A percentile compares a stretch with the other conserved stretches of the same genome.
Evolutionary conservation across 2,329 filamentous ascomycete species (phyloP).

Genomic region (Ceratocystis destructans): DNA sequence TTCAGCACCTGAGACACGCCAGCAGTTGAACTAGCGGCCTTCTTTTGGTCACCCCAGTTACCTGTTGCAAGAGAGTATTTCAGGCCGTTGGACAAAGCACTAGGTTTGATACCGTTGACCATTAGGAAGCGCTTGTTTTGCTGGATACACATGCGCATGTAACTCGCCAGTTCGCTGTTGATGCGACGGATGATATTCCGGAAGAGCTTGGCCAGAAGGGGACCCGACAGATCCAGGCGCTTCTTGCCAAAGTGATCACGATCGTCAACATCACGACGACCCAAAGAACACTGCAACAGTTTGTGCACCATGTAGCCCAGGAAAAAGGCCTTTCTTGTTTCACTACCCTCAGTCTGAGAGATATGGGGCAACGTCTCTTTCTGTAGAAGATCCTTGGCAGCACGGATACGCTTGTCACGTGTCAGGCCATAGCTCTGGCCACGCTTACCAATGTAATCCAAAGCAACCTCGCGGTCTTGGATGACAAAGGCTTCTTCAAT

Average conservation of each 20-base stretch:
- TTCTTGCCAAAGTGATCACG: slow-evolving; percentile 99
- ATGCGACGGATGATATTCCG: slow-evolving; percentile 81
- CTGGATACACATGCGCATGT: slow-evolving; percentile 86
- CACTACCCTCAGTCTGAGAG: slow-evolving; percentile 84
- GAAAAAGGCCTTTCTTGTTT: slow-evolving; percentile 95
- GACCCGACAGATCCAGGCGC: slow-evolving; percentile 85
- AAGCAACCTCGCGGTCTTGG: slow-evolving; percentile 83
- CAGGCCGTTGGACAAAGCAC: slow-evolving; percentile 80
- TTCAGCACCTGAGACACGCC: slow-evolving; percentile 98
- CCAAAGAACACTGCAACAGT: slow-evolving; percentile 81
- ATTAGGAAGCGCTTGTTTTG: slow-evolving; percentile 79
- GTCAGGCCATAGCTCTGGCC: slow-evolving; percentile 57
- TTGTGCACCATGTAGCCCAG: slow-evolving; percentile 98
- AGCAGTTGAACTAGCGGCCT: slow-evolving; percentile 84
- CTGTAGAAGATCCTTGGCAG: slow-evolving; percentile 86
- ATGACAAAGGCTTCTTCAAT: slow-evolving; percentile 95
- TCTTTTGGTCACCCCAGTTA: slow-evolving; percentile 99
- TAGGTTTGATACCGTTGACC: slow-evolving; percentile 78
- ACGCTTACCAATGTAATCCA: slow-evolving; percentile 92
- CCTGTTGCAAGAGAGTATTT: slow-evolving; percentile 96
- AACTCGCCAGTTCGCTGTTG: slow-evolving; percentile 78
- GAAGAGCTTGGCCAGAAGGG: slow-evolving; percentile 91
- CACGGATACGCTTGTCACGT: slow-evolving; percentile 77
- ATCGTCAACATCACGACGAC: slow-evolving; percentile 86
- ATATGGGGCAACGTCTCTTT: slow-evolving; percentile 96